These are phyloP conservation scores for Aquilaria malaccensis DNA, from an alignment of 345 rosid species.

Conservation along the genomic window DNA sequence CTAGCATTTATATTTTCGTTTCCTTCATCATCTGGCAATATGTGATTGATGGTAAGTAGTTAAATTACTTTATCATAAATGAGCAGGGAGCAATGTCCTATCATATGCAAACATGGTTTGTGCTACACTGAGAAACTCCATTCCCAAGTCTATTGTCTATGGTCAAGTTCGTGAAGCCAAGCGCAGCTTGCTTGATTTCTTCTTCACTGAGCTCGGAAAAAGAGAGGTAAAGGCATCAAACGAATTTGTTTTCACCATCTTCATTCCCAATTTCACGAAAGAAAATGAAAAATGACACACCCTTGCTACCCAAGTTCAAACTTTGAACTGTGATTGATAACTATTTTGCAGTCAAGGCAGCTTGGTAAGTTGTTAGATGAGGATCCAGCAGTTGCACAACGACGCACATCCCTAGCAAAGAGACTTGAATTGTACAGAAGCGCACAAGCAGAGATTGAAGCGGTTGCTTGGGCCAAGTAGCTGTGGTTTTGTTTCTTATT, in stretches of 20 bases:
- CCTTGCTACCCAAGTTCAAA: too few species aligned
- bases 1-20: too few species aligned
- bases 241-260: not conserved
- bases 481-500: not conserved
- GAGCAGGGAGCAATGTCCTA: slow-evolving; percentile 62
- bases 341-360: slow-evolving; percentile 41
- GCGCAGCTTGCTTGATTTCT: slow-evolving; percentile 79
- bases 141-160: slow-evolving; percentile 82
- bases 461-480: slow-evolving; percentile 92
- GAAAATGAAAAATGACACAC: not conserved
- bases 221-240: slow-evolving; percentile 48
- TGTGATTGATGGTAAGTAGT: too few species aligned
- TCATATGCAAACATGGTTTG: slow-evolving; percentile 83
- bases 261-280: not conserved
- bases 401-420: slow-evolving; percentile 59
- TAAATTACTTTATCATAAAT: not conserved
- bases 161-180: slow-evolving; percentile 97
- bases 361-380: slow-evolving; percentile 59
- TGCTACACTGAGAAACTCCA: slow-evolving; percentile 69
- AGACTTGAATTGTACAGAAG: slow-evolving; percentile 85
- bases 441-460: slow-evolving; percentile 82
- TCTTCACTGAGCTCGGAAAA: slow-evolving; percentile 77
- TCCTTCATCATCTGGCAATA: too few species aligned
- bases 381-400: slow-evolving; percentile 84
- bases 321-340: not conserved